A percentile compares a stretch with the other conserved stretches of the same genome.
Evolutionary conservation across 306 rosid species (phyloP).

Genomic region (Trichosanthes cucumerina): DNA sequence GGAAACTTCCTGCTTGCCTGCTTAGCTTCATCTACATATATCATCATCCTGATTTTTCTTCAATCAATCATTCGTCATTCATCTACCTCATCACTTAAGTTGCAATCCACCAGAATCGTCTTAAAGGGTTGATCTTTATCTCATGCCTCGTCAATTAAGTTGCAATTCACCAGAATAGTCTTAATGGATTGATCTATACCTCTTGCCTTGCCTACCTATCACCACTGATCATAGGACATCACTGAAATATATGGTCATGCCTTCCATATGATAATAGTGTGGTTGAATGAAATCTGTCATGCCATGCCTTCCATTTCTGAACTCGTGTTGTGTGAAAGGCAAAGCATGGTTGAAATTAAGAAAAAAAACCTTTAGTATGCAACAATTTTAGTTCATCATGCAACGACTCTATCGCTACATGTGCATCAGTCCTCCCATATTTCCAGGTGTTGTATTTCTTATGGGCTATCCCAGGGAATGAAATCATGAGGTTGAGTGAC

Average conservation of each 20-base stretch:
- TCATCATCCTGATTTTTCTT: slow-evolving; percentile 41
- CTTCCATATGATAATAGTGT: slow-evolving; percentile 29
- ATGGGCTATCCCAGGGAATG: slow-evolving; percentile 52
- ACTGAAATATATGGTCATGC: slow-evolving; percentile 68
- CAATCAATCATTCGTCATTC: slow-evolving; percentile 44
- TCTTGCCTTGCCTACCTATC: slow-evolving; percentile 49
- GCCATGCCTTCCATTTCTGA: slow-evolving; percentile 71
- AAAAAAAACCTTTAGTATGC: slow-evolving; percentile 66
- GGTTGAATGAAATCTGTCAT: slow-evolving; percentile 31
- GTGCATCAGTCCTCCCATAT: slow-evolving; percentile 70
- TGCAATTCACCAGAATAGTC: slow-evolving; percentile 55
- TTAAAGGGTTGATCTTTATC: slow-evolving; percentile 56
- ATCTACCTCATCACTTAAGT: slow-evolving; percentile 51
- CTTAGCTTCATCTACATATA: slow-evolving; percentile 55
- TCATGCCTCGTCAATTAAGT: slow-evolving; percentile 30
- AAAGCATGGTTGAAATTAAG: slow-evolving; percentile 85
- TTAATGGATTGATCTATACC: slow-evolving; percentile 56
- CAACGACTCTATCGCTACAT: slow-evolving; percentile 77
- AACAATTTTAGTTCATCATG: slow-evolving; percentile 79
- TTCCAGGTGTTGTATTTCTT: slow-evolving; percentile 87
- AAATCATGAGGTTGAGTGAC: slow-evolving; percentile 49
- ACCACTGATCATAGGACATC: slow-evolving; percentile 65
- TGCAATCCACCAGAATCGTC: slow-evolving; percentile 55
- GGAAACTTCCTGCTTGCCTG: slow-evolving; percentile 70
- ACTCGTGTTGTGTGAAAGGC: slow-evolving; percentile 78